Evolutionary conservation across 2,329 filamentous ascomycete genomes (phyloP).

Genomic region (Trichophyton mentagrophytes): DNA sequence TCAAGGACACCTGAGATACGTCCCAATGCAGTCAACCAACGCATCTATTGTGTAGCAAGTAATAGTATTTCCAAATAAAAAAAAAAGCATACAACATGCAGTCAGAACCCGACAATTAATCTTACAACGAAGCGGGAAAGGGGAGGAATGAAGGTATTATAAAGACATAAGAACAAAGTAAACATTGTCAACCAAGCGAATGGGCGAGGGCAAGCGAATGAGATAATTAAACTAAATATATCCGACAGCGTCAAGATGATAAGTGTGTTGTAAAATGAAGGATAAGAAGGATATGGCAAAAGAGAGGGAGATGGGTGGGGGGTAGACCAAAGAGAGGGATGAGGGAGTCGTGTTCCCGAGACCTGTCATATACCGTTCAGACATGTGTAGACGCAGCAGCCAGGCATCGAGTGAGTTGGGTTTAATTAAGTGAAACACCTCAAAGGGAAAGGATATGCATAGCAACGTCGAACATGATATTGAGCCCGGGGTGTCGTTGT

Average conservation of each 20-base stretch:
- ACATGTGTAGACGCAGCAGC: background rate
- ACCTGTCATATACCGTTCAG: background rate
- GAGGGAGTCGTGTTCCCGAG: background rate
- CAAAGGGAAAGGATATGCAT: background rate
- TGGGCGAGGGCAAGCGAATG: background rate
- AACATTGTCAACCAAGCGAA: background rate
- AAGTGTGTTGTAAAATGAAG: background rate
- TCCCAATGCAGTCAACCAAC: background rate
- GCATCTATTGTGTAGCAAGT: background rate
- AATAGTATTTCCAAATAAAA: background rate
- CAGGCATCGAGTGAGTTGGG: background rate
- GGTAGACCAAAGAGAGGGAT: background rate
- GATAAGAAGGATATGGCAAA: background rate
- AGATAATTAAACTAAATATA: conserved; percentile 2
- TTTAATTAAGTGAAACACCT: background rate
- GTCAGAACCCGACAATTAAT: background rate
- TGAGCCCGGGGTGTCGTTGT: background rate
- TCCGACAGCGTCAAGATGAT: background rate
- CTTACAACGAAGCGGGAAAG: background rate
- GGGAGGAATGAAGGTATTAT: background rate
- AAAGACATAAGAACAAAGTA: background rate
- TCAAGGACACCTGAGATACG: background rate
- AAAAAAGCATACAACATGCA: background rate
- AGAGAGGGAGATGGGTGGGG: background rate
- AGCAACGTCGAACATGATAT: background rate